A percentile compares a stretch with the other conserved stretches of the same genome.
Evolutionary conservation across 169 alveolate species (phyloP).

Genomic region (Plasmodium chabaudi): DNA sequence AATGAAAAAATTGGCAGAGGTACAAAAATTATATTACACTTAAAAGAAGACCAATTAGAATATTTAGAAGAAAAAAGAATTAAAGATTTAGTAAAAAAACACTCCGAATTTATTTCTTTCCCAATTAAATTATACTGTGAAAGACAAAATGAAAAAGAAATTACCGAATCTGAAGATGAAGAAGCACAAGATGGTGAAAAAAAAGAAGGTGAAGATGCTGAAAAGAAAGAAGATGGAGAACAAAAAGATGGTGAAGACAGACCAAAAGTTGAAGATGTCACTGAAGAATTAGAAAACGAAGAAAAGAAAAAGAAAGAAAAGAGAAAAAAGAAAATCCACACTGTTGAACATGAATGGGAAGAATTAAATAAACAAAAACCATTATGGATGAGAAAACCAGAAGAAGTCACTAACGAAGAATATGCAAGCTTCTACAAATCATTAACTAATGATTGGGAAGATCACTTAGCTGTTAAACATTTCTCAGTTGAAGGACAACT

Average conservation of each 20-base stretch:
- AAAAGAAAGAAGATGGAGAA: constrained; percentile 85
- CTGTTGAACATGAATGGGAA: constrained; percentile 97
- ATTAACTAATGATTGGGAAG: constrained; percentile 99
- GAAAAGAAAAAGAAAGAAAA: constrained; percentile 88
- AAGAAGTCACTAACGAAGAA: constrained; percentile 98
- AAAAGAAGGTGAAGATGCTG: constrained; percentile 75
- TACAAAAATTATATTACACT: constrained; percentile 95
- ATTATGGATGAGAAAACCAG: constrained; percentile 99
- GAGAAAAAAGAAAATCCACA: constrained; percentile 98
- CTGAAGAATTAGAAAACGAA: constrained; percentile 67
- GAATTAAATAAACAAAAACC: constrained; percentile 99
- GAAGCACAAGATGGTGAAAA: constrained; percentile 87
- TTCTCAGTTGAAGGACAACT: constrained; percentile 99
- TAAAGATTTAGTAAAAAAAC: constrained; percentile 99
- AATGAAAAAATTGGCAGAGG: constrained; percentile 95
- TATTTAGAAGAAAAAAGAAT: constrained; percentile 98
- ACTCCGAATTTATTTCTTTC: constrained; percentile 99
- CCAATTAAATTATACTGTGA: constrained; percentile 98
- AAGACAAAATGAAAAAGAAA: constrained; percentile 98
- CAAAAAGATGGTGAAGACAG: constrained; percentile 86
- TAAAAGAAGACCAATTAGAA: constrained; percentile 98
- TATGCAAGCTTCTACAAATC: constrained; percentile 99
- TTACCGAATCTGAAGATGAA: constrained; percentile 98
- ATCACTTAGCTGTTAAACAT: constrained; percentile 98
- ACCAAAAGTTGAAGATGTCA: constrained; percentile 88